Base-by-base conservation (phyloP, 345 rosid genomes). In the Firmiana major region DNA sequence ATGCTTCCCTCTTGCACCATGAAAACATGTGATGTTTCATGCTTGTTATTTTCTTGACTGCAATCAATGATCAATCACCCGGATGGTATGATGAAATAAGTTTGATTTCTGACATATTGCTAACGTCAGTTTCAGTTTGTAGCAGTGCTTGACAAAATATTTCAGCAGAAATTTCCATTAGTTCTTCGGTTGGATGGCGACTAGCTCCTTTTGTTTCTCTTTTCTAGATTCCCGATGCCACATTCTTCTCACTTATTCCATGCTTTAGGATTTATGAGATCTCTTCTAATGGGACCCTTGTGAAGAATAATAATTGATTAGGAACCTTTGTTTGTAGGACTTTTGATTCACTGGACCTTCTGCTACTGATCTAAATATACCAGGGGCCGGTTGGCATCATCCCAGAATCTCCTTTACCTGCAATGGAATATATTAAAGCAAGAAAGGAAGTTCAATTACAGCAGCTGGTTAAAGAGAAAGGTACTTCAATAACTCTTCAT, bases 331-430 rank as follows among this genome's bases (percentile, higher is more conserved):
- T 88, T 89, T 86, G 78, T 79, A 75, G 78, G 87, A 82, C 91
- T 84, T 86, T 86, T 77, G 88, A 86, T 86, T 79, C 85, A 80
- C 83, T 54, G 79, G 89, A 82, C 88, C 88, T 88, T 86, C 88
- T 83, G 77, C 81, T 81, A 78, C 84, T 67, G 79, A 77, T 76
- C 83, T 75, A 78, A 81, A 66, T 31, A 71, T 36, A 24, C 79
- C 19, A 54, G 76, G 87, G 87, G 65, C 77, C 71, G 38, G 59
- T 75, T 48, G 87, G 88, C 93, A 87, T 89, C 87, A 86, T 89
- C 88, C 92, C 84, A 80, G 93, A 90, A 90, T 92, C 94, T 85
- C 85, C 90, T 90, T 92, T 90, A 72, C 84, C 74, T 71, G 81
- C 71, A 78, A n/a, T 75, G 80, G 89, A 88, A 86, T 86, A 88